Conservation (phyloP, 495 filamentous ascomycete genomes). For the Tetracladium setigerum region DNA sequence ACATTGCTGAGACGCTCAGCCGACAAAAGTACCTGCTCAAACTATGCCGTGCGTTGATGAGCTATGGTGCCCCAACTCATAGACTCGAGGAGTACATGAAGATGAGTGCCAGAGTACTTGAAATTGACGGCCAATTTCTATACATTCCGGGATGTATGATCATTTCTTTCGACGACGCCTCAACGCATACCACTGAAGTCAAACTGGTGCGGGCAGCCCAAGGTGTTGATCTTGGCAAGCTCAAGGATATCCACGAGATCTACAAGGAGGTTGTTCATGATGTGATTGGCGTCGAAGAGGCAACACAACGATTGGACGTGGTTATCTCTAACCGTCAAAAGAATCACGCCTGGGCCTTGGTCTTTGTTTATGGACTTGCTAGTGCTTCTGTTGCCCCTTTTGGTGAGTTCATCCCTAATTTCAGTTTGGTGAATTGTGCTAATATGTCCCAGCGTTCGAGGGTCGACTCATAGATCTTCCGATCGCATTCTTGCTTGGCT, state of each 20-base stretch:
- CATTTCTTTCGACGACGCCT: constrained; percentile 83
- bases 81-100: constrained; percentile 77
- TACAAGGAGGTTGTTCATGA: constrained; percentile 95
- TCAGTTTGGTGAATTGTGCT: neutral
- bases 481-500: constrained; percentile 78
- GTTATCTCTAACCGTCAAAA: constrained; percentile 56
- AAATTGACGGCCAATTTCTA: constrained; percentile 85
- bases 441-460: constrained; percentile 53
- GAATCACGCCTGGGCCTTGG: constrained; percentile 61
- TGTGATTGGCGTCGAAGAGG: constrained; percentile 76
- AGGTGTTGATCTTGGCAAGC: constrained; percentile 76
- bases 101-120: constrained; percentile 81
- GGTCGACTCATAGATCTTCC: constrained; percentile 85
- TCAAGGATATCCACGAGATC: constrained; percentile 78
- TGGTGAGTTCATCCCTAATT: constrained; percentile 10
- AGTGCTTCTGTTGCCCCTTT: constrained; percentile 78
- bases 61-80: constrained; percentile 72
- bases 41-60: constrained; percentile 83
- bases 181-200: constrained; percentile 88
- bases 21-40: constrained; percentile 80
- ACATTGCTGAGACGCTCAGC: constrained; percentile 77
- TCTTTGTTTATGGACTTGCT: constrained; percentile 78
- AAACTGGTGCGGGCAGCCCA: constrained; percentile 72
- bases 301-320: constrained; percentile 59
- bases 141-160: constrained; percentile 96